phyloP scores from a whole-genome alignment of 1,284 basidiomycete genomes.

The Ceratobasidium sp. region DNA sequence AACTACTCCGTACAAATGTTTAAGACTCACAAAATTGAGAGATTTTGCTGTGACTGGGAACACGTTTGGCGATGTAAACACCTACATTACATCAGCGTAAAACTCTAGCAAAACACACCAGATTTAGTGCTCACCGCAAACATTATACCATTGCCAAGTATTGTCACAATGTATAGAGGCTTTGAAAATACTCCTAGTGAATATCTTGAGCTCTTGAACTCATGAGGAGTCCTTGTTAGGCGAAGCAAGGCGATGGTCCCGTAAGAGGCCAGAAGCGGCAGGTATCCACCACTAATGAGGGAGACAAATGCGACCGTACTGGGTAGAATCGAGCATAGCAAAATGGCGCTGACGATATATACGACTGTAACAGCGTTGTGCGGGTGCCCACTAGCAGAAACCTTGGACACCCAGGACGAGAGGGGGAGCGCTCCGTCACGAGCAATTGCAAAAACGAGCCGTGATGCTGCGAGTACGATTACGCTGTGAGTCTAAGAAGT shows the following conservation, averaged over 20 bases:
- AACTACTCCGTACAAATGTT: constrained; percentile 1
- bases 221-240: constrained; percentile 55
- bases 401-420: constrained; percentile 55
- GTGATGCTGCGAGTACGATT: constrained; percentile 56
- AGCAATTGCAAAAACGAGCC: constrained; percentile 58
- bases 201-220: constrained; percentile 55
- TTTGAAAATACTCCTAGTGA: constrained; percentile 53
- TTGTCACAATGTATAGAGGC: constrained; percentile 55
- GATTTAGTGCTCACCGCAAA: constrained; percentile 50
- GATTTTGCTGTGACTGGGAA: constrained; percentile 53
- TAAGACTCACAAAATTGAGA: constrained; percentile 52
- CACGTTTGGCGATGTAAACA: constrained; percentile 54
- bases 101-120: neutral
- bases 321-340: constrained; percentile 57
- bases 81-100: constrained; percentile 40
- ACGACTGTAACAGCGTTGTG: constrained; percentile 55
- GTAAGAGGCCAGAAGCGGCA: constrained; percentile 57
- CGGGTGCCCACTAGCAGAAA: constrained; percentile 55
- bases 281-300: constrained; percentile 55
- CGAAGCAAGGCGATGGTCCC: constrained; percentile 55
- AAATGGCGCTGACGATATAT: constrained; percentile 50
- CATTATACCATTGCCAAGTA: constrained; percentile 53
- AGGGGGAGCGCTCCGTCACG: constrained; percentile 58
- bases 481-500: neutral
- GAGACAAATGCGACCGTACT: constrained; percentile 58